Percentiles rank a stretch among this genome's conserved stretches.
Evolutionary conservation across 768 basidiomycete genomes (phyloP).

Genomic region (Mrakia gelida): DNA sequence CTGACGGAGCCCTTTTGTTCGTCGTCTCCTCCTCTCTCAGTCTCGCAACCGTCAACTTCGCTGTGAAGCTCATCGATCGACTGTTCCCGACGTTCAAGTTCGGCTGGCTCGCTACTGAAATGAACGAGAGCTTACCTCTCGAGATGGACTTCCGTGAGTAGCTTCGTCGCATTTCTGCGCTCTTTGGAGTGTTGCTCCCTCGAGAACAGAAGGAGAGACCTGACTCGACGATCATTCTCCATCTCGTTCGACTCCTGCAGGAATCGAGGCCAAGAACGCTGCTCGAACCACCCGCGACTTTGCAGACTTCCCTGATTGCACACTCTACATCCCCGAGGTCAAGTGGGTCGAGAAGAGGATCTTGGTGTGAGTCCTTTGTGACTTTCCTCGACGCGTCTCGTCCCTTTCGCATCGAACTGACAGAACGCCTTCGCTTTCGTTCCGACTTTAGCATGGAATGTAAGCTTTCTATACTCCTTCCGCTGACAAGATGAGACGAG

Average conservation of each 20-base stretch:
- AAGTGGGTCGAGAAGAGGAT: conserved; percentile 76
- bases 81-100: conserved; percentile 97
- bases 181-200: too few species aligned
- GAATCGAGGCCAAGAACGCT: conserved; percentile 83
- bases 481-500: neutral
- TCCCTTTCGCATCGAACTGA: neutral
- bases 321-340: conserved; percentile 74
- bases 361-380: conserved; percentile 49
- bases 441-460: conserved; percentile 28
- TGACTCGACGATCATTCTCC: neutral
- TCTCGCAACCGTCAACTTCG: conserved; percentile 46
- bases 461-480: neutral
- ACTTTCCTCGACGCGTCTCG: conserved; percentile 48
- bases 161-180: neutral
- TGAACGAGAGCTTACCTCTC: conserved; percentile 76
- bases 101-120: conserved; percentile 88
- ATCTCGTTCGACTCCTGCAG: conserved; percentile 21
- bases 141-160: conserved; percentile 78
- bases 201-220: neutral
- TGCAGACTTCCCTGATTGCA: conserved; percentile 60
- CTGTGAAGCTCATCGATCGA: conserved; percentile 75
- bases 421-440: neutral
- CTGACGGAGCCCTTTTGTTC: too few species aligned
- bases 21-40: too few species aligned
- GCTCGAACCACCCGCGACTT: conserved; percentile 68